phyloP scores from a whole-genome alignment of 1,284 basidiomycete genomes.

The Cryptococcus hybrid region DNA sequence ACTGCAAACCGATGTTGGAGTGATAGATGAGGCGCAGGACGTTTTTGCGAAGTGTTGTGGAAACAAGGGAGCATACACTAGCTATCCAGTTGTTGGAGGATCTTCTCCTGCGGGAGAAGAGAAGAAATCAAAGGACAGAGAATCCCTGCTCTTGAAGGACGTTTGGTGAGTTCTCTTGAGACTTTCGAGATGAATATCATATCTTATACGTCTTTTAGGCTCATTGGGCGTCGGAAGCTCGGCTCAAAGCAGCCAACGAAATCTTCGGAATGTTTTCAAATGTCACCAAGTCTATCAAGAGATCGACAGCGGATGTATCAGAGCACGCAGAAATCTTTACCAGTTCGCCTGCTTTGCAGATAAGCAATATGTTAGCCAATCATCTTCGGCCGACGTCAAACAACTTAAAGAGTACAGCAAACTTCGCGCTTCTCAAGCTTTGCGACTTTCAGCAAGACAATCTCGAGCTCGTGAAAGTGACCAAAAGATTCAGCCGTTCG shows the following conservation, averaged over 20 bases:
- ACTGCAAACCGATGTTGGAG: constrained; percentile 52
- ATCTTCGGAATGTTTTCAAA: constrained; percentile 69
- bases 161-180: constrained; percentile 55
- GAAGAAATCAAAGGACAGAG: constrained; percentile 7
- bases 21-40: constrained; percentile 8
- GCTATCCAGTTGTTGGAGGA: constrained; percentile 69
- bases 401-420: constrained; percentile 63
- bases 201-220: constrained; percentile 57
- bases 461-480: background rate
- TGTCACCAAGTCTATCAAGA: constrained; percentile 13
- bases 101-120: constrained; percentile 47
- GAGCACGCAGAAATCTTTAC: constrained; percentile 68
- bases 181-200: background rate
- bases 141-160: constrained; percentile 46
- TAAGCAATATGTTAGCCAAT: constrained; percentile 70
- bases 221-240: constrained; percentile 83
- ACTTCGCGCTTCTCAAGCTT: background rate
- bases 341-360: constrained; percentile 88
- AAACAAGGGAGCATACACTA: constrained; percentile 73
- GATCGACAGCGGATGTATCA: constrained; percentile 6
- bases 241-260: constrained; percentile 73
- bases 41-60: constrained; percentile 78
- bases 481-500: no score
- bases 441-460: background rate
- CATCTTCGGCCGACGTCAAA: constrained; percentile 68